Base-by-base conservation (phyloP, 179 eudicot genomes). In the Monotropa hypopitys region DNA sequence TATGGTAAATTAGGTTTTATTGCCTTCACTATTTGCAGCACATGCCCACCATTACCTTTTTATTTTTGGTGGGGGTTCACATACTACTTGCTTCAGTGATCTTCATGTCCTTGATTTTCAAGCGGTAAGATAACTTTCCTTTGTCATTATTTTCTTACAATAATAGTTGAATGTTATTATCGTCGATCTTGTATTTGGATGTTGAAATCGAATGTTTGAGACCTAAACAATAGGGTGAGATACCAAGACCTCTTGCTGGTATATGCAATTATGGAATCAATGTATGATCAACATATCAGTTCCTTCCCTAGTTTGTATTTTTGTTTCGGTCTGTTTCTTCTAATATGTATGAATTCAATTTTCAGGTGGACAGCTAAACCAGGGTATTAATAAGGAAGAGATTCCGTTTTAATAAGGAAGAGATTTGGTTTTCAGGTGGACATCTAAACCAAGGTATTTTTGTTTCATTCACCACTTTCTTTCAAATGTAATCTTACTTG, bases 41-140 rank as follows among this genome's bases (percentile, higher is more conserved):
- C 99, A 96, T 87, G 97, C 94, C 40, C 96, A 91, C 81, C 97
- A 96, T 11, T 96, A 93, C 83, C 99, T 96, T 83, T 97, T 96
- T 72, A 91, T 96, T 67, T 96, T 90, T 80, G 99, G 99, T 63
- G 99, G 99, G 70, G 99, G 98, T 80, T 91, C 99, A 83, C 99
- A 96, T 88, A 96, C 99, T 77, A 90, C 90, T 76, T 96, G 99
- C 87, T 96, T 93, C 84, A 93, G 89, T 84, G 99, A 96, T 87
- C 83, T 96, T 81, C 96, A 96, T 85, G 98, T 93, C 79, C 97
- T 96, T 82, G 98, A 96, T 86, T 84, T 96, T 85, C 92, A 96
- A 84, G 82, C 94, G 80, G 99, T 96, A 86, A 86, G 98, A 75
- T 62, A 33, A 49, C 47, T 73, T 74, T 18, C 47, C 28, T 23